Conservation (phyloP, 2,329 filamentous ascomycete species). For the Elsinoe necatrix region DNA sequence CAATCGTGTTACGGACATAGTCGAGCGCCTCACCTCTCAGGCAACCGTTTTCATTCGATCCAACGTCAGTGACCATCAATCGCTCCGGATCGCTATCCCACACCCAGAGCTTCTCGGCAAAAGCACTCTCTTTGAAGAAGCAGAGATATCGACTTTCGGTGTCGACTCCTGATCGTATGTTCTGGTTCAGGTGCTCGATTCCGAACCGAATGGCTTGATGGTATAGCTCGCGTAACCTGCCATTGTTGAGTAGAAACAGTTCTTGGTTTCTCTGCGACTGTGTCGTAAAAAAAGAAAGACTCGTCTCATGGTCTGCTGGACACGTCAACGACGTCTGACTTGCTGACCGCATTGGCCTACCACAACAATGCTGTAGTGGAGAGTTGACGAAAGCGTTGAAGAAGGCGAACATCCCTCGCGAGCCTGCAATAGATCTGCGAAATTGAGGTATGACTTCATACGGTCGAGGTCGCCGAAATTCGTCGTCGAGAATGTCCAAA, state of each 20-base stretch:
- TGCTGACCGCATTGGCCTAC: background rate
- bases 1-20: background rate
- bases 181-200: background rate
- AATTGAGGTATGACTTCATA: background rate
- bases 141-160: conserved; percentile 5
- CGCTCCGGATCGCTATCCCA: conserved; percentile 10
- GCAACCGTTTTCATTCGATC: background rate
- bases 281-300: background rate
- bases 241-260: background rate
- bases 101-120: conserved; percentile 1
- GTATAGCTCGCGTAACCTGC: background rate
- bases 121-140: background rate
- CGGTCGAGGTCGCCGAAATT: background rate
- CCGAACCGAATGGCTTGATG: conserved; percentile 4
- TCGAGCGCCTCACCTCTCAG: background rate
- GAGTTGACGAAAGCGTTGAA: conserved; percentile 8
- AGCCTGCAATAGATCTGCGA: background rate
- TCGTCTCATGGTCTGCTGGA: background rate
- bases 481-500: background rate
- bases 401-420: conserved; percentile 4
- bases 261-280: conserved; percentile 2
- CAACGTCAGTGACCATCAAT: background rate
- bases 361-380: conserved; percentile 1
- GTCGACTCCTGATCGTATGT: background rate
- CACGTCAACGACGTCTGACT: background rate